phyloP scores from a whole-genome alignment of 1,284 basidiomycete genomes.

The Fomes fomentarius region DNA sequence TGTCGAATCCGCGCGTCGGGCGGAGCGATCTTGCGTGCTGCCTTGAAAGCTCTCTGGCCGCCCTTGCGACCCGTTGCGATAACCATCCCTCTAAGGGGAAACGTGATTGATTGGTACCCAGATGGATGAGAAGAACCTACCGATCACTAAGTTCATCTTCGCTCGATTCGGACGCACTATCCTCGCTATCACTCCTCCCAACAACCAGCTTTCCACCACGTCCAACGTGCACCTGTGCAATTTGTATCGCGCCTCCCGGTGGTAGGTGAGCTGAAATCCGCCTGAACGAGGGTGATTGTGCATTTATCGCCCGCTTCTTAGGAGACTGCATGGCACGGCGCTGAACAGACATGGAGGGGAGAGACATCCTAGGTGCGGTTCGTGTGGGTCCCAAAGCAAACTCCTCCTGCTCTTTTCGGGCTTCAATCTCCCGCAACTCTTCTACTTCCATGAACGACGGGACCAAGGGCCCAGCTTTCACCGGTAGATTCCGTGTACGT shows the following conservation, averaged over 20 bases:
- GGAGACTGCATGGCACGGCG: constrained; percentile 15
- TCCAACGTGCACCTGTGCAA: background rate
- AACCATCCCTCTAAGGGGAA: background rate
- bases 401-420: background rate
- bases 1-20: background rate
- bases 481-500: background rate
- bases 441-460: constrained; percentile 5
- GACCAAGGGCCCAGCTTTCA: constrained; percentile 5
- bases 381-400: background rate
- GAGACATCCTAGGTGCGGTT: constrained; percentile 10
- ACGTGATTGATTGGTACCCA: background rate
- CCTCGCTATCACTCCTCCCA: constrained; percentile 11
- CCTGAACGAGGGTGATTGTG: background rate
- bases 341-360: constrained; percentile 22
- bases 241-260: background rate
- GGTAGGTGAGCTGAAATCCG: background rate
- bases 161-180: background rate
- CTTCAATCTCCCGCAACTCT: background rate
- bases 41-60: background rate
- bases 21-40: constrained; percentile 8
- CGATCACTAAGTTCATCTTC: background rate
- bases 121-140: background rate
- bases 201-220: constrained; percentile 1
- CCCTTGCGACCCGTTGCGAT: background rate
- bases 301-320: background rate